Evolutionary conservation across 768 basidiomycete species (phyloP).

Genomic region (Boletus rufocinnamomeus): DNA sequence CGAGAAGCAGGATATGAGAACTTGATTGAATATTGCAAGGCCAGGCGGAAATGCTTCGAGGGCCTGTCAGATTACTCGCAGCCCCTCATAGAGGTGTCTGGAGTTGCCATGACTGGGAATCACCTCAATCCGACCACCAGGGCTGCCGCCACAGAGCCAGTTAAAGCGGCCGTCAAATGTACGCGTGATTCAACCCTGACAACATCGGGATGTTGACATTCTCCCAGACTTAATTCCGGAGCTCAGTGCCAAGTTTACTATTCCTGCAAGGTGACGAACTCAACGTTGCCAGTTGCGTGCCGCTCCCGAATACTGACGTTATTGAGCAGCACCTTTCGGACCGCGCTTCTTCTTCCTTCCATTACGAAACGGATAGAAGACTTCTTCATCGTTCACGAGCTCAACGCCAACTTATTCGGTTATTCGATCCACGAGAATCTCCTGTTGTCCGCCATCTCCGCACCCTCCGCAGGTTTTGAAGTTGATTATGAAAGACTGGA

Average conservation of each 20-base stretch:
- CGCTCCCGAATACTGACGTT: conserved; percentile 27
- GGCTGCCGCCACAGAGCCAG: conserved; percentile 37
- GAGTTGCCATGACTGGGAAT: conserved; percentile 53
- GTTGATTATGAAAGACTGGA: conserved; percentile 85
- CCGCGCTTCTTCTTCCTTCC: conserved; percentile 71
- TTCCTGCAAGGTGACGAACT: conserved; percentile 65
- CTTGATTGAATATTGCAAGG: conserved; percentile 67
- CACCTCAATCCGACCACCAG: conserved; percentile 58
- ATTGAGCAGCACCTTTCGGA: conserved; percentile 59
- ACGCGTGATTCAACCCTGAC: conserved; percentile 30
- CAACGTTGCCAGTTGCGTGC: conserved; percentile 17
- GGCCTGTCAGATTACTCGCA: conserved; percentile 63
- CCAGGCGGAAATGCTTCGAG: conserved; percentile 60
- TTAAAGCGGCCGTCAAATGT: conserved; percentile 61
- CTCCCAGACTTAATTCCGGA: conserved; percentile 80
- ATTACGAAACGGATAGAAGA: conserved; percentile 73
- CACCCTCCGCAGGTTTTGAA: conserved; percentile 69
- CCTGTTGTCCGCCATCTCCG: conserved; percentile 65
- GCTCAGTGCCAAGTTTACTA: conserved; percentile 66
- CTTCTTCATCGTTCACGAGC: conserved; percentile 72
- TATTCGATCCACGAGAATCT: conserved; percentile 60
- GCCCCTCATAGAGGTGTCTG: conserved; percentile 69
- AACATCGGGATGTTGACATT: conserved; percentile 29
- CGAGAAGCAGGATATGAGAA: conserved; percentile 60
- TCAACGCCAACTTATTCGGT: conserved; percentile 69